A percentile compares a stretch with the other conserved stretches of the same genome.
These are phyloP conservation scores for Magnaporthiopsis rhizophila DNA, from an alignment of 2,329 filamentous ascomycete species.

Conservation along the genomic window DNA sequence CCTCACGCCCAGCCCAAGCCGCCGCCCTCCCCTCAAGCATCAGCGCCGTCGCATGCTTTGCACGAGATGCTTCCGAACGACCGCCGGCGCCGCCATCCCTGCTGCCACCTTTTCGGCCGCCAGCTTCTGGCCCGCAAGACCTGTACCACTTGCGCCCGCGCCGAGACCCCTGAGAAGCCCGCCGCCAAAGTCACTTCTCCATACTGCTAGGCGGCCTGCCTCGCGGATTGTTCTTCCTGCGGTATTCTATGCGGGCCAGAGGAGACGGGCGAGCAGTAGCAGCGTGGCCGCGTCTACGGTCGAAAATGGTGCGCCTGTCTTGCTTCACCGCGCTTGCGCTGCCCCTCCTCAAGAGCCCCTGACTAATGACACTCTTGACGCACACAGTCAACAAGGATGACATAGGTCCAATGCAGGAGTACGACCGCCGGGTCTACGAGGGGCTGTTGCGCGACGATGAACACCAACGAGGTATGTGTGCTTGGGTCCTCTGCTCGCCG, in stretches of 20 bases:
- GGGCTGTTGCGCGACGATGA: slow-evolving; percentile 77
- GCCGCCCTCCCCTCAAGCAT: slow-evolving; percentile 1
- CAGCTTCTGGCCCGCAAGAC: neutral
- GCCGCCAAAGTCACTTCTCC: neutral
- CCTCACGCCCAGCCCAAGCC: neutral
- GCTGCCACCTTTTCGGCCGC: neutral
- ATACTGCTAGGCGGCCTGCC: neutral
- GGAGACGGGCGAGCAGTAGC: slow-evolving; percentile 10
- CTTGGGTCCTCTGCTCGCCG: neutral
- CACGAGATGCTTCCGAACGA: slow-evolving; percentile 11
- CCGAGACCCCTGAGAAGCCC: neutral
- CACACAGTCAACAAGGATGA: slow-evolving; percentile 23
- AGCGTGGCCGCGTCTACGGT: slow-evolving; percentile 14
- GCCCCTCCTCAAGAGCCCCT: neutral
- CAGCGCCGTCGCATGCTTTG: slow-evolving; percentile 9
- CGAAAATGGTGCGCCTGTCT: slow-evolving; percentile 13
- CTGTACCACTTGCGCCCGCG: slow-evolving; percentile 1
- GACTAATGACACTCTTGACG: neutral
- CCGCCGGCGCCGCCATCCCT: neutral
- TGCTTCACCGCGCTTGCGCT: neutral
- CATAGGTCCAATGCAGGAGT: slow-evolving; percentile 75
- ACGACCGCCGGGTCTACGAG: slow-evolving; percentile 69
- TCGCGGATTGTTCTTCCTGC: neutral
- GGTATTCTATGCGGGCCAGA: slow-evolving; percentile 11
- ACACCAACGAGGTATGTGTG: slow-evolving; percentile 71